These are phyloP conservation scores for Panaeolus papilionaceus DNA, from an alignment of 768 basidiomycete genomes.

Conservation along the genomic window DNA sequence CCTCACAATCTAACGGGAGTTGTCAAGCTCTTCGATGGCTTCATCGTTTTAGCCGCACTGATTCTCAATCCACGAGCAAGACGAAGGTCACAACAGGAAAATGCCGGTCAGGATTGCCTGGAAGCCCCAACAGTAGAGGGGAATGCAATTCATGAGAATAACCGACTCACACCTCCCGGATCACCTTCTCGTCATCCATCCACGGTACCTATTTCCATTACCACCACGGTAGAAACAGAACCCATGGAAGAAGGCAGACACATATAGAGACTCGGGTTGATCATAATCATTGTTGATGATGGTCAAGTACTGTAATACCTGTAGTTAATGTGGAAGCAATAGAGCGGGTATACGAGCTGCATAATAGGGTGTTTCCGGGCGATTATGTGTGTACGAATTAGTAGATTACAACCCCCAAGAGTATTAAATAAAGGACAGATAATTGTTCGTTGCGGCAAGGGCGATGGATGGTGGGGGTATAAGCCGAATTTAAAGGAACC, in stretches of 20 bases:
- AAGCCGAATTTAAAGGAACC: slow-evolving; percentile 14
- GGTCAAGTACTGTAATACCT: background rate
- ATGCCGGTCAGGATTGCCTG: background rate
- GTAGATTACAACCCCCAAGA: slow-evolving; percentile 16
- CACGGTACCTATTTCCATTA: background rate
- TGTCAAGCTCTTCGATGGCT: slow-evolving; percentile 62
- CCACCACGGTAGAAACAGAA: background rate
- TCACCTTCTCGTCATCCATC: background rate
- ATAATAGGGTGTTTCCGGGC: slow-evolving; percentile 12
- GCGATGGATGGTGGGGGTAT: background rate
- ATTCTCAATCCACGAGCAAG: slow-evolving; percentile 69
- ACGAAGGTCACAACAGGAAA: slow-evolving; percentile 31
- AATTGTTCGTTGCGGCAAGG: background rate
- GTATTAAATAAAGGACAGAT: slow-evolving; percentile 11
- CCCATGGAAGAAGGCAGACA: background rate
- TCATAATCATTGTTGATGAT: background rate
- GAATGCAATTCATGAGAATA: slow-evolving; percentile 11
- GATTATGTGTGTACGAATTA: slow-evolving; percentile 18
- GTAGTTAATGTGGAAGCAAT: slow-evolving; percentile 4
- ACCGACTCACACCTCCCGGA: background rate
- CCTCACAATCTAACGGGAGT: background rate
- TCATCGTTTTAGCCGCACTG: slow-evolving; percentile 64
- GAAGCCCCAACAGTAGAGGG: background rate
- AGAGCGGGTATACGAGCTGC: slow-evolving; percentile 10
- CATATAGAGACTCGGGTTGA: background rate